Evolutionary conservation across 2,329 filamentous ascomycete species (phyloP).

Genomic region (Colletotrichum sp.): DNA sequence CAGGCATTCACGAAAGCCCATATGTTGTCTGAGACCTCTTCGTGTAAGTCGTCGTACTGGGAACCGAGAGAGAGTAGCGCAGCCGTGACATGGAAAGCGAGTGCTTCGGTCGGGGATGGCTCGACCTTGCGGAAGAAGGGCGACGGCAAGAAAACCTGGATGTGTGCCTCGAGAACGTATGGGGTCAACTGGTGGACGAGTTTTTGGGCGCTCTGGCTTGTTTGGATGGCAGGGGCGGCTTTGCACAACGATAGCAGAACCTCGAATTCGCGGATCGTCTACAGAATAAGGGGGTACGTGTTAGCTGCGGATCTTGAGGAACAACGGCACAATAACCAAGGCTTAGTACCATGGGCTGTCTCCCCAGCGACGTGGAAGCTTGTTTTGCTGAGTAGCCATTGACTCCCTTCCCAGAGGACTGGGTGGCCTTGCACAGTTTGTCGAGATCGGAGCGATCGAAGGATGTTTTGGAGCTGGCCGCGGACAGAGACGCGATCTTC

Average conservation of each 20-base stretch:
- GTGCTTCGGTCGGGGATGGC: slow-evolving; percentile 85
- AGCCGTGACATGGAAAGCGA: slow-evolving; percentile 79
- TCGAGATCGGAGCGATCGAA: slow-evolving; percentile 70
- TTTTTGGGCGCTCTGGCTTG: slow-evolving; percentile 74
- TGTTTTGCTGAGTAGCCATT: slow-evolving; percentile 53
- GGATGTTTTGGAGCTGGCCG: slow-evolving; percentile 54
- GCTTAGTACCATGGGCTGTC: slow-evolving; percentile 63
- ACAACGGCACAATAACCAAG: not conserved
- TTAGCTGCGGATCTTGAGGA: not conserved
- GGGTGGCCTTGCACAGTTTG: slow-evolving; percentile 63
- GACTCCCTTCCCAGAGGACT: slow-evolving; percentile 46
- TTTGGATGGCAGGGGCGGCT: slow-evolving; percentile 78
- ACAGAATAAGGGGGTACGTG: slow-evolving; percentile 11
- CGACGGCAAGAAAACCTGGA: slow-evolving; percentile 78
- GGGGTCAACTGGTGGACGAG: slow-evolving; percentile 80
- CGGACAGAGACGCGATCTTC: slow-evolving; percentile 69
- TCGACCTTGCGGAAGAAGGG: slow-evolving; percentile 84
- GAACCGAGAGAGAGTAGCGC: slow-evolving; percentile 83
- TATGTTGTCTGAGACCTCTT: slow-evolving; percentile 69
- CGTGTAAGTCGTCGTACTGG: slow-evolving; percentile 72
- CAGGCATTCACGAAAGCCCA: slow-evolving; percentile 77
- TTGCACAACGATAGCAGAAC: slow-evolving; percentile 91
- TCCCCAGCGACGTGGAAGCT: slow-evolving; percentile 46
- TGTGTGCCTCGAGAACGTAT: slow-evolving; percentile 85
- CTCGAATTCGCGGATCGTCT: slow-evolving; percentile 91